Conservation (phyloP, 495 filamentous ascomycete genomes). For the Thermothielavioides terrestris region DNA sequence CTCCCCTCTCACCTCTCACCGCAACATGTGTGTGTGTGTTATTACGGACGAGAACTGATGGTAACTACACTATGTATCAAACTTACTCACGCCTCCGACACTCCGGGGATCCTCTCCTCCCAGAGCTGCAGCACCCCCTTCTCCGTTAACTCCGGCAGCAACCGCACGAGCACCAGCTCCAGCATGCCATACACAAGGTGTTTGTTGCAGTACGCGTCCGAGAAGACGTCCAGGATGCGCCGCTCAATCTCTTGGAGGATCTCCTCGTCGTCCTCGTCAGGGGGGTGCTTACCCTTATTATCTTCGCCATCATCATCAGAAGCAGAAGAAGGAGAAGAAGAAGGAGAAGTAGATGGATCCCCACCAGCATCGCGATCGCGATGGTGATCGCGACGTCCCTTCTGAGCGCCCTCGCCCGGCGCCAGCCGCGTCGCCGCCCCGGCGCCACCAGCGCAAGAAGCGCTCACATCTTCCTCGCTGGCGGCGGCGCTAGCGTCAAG, state of each 20-base stretch:
- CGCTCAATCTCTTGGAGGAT: constrained; percentile 42
- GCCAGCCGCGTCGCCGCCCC: constrained; percentile 1
- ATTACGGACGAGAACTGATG: no score
- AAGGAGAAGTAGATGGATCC: no score
- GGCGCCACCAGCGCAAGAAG: background rate
- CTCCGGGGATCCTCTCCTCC: constrained; percentile 55
- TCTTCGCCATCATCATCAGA: background rate
- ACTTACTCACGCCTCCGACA: background rate
- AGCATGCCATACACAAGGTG: constrained; percentile 72
- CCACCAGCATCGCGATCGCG: background rate
- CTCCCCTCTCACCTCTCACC: no score
- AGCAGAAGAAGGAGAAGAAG: no score
- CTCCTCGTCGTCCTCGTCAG: constrained; percentile 29
- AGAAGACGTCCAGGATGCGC: constrained; percentile 60
- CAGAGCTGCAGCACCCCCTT: constrained; percentile 62
- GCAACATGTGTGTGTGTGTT: no score
- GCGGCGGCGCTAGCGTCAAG: background rate
- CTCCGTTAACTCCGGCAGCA: constrained; percentile 79
- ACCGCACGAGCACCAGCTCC: constrained; percentile 65
- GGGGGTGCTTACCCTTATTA: background rate
- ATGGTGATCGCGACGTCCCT: background rate
- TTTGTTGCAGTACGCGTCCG: constrained; percentile 80
- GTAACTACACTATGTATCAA: background rate
- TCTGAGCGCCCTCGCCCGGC: background rate
- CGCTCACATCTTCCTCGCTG: background rate